Conservation (phyloP, 768 basidiomycete genomes). For the Rhizopogon sp. region DNA sequence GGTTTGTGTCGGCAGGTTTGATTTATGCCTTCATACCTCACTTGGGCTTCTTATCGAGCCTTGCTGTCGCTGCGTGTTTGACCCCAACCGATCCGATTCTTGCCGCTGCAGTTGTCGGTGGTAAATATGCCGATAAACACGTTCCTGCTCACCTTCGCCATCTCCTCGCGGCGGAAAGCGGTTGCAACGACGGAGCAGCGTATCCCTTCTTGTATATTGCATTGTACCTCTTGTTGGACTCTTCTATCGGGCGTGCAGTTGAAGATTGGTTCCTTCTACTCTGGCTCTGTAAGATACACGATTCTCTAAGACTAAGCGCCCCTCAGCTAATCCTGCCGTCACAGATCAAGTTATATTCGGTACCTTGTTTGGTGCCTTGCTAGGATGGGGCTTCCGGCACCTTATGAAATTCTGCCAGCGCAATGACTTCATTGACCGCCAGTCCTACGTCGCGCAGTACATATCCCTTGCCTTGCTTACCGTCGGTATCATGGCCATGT, state of each 20-base stretch:
- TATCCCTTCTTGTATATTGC: slow-evolving; percentile 92
- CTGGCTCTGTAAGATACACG: slow-evolving; percentile 68
- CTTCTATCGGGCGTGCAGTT: slow-evolving; percentile 55
- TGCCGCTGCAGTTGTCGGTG: slow-evolving; percentile 65
- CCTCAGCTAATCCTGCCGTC: slow-evolving; percentile 4
- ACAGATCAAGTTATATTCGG: slow-evolving; percentile 79
- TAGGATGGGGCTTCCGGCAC: slow-evolving; percentile 80
- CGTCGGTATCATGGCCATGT: slow-evolving; percentile 76
- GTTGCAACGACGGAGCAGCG: slow-evolving; percentile 95
- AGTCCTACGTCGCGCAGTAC: slow-evolving; percentile 93
- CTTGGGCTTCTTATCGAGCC: slow-evolving; percentile 81
- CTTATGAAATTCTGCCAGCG: slow-evolving; percentile 92
- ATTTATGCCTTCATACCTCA: slow-evolving; percentile 91
- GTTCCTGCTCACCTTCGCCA: slow-evolving; percentile 79
- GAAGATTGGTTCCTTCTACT: slow-evolving; percentile 84
- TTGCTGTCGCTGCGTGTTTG: slow-evolving; percentile 88
- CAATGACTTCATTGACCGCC: slow-evolving; percentile 84
- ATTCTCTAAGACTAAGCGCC: slow-evolving; percentile 2
- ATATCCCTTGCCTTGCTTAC: slow-evolving; percentile 79
- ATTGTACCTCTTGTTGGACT: slow-evolving; percentile 78
- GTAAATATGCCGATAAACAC: slow-evolving; percentile 97
- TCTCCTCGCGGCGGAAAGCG: slow-evolving; percentile 70
- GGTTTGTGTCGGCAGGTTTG: slow-evolving; percentile 88
- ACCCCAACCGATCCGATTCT: slow-evolving; percentile 67
- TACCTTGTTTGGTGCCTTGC: slow-evolving; percentile 61